A percentile compares a stretch with the other conserved stretches of the same genome.
phyloP scores from a whole-genome alignment of 2,329 filamentous ascomycete genomes.

The Aspergillus vadensis region DNA sequence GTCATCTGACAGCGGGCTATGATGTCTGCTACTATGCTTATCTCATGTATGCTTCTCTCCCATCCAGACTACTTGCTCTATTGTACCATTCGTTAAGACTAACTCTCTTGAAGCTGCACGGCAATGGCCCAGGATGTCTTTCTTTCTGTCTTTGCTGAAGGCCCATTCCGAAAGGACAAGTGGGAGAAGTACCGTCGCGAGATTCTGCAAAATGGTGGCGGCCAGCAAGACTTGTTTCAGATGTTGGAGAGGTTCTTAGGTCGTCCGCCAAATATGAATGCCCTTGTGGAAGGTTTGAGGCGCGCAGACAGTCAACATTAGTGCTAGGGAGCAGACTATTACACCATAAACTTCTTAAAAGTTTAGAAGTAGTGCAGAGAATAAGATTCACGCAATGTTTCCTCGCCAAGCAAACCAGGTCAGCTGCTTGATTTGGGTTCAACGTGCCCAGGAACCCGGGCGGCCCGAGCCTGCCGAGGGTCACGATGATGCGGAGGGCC shows the following conservation, averaged over 20 bases:
- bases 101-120: conserved; percentile 53
- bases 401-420: too few relatives aligned
- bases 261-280: conserved; percentile 5
- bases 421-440: too few relatives aligned
- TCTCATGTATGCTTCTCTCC: conserved; percentile 44
- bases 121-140: conserved; percentile 89
- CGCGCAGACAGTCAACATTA: not conserved
- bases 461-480: too few relatives aligned
- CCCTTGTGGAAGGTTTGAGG: not conserved
- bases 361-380: too few relatives aligned
- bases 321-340: too few relatives aligned
- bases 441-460: too few relatives aligned
- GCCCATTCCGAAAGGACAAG: not conserved
- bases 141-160: conserved; percentile 33
- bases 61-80: not conserved
- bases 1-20: conserved; percentile 73
- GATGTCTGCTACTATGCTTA: conserved; percentile 79
- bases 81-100: not conserved
- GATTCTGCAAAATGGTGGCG: not conserved
- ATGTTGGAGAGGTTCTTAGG: conserved; percentile 7
- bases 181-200: not conserved
- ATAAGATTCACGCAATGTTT: too few relatives aligned
- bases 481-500: too few relatives aligned
- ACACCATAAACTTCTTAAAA: too few relatives aligned
- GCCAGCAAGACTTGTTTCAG: not conserved